Conservation (phyloP, 2,329 filamentous ascomycete genomes). For the Verticillium klebahnii region DNA sequence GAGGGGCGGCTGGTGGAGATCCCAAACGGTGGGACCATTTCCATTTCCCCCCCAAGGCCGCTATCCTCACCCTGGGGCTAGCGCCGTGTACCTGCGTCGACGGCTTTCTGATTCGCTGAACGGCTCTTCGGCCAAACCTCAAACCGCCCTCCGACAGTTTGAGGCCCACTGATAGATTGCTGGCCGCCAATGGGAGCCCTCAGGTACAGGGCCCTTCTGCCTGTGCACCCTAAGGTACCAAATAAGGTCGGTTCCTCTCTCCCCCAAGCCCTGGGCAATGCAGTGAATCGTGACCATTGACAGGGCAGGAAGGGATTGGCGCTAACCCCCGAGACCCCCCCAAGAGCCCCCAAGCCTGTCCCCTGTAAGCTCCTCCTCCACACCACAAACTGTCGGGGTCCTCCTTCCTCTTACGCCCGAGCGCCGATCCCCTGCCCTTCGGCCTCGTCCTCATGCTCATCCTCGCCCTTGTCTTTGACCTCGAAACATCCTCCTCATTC, state of each 20-base stretch:
- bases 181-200: not conserved
- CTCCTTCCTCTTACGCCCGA: not conserved
- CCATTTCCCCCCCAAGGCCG: not conserved
- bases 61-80: not conserved
- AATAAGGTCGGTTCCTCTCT: not conserved
- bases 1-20: not conserved
- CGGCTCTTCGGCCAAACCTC: not conserved
- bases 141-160: not conserved
- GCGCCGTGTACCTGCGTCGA: constrained; percentile 3
- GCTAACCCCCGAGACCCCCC: not conserved
- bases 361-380: not conserved
- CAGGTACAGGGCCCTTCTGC: not conserved
- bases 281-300: not conserved
- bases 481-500: not conserved
- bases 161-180: not conserved
- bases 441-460: not conserved
- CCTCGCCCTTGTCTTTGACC: not conserved
- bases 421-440: not conserved
- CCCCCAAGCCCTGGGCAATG: not conserved
- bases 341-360: not conserved
- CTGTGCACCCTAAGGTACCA: not conserved
- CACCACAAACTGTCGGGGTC: not conserved
- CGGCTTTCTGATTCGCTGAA: not conserved
- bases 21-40: not conserved
- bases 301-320: not conserved